A percentile compares a stretch with the other conserved stretches of the same genome.
These are phyloP conservation scores for Bifiguratus adelaidae DNA, from an alignment of 192 early-diverging fungal genomes.

Conservation along the genomic window DNA sequence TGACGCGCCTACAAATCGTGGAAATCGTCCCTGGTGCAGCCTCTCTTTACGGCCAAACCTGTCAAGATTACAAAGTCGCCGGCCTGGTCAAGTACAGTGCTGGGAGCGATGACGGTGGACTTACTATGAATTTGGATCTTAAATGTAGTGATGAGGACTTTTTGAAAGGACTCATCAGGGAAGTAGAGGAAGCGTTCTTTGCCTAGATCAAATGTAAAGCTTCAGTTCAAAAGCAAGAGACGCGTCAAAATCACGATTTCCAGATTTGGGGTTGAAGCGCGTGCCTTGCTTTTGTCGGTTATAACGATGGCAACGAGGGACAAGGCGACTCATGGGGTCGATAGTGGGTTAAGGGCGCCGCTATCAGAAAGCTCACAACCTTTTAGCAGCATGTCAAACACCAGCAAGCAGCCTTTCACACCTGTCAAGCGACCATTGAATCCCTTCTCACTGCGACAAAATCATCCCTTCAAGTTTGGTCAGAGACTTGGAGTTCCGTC, in stretches of 20 bases:
- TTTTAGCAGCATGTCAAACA: too few species aligned
- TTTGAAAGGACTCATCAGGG: slow-evolving; percentile 26
- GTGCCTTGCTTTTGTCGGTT: background rate
- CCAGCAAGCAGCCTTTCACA: too few species aligned
- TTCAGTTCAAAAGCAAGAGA: background rate
- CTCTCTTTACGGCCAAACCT: slow-evolving; percentile 44
- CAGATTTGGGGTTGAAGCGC: background rate
- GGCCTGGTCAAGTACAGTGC: slow-evolving; percentile 35
- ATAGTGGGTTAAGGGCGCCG: background rate
- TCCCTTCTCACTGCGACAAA: too few species aligned
- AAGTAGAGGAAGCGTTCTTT: slow-evolving; percentile 8
- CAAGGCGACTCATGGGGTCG: background rate
- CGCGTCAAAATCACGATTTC: too few species aligned
- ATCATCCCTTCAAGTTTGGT: too few species aligned
- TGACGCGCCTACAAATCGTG: slow-evolving; percentile 40
- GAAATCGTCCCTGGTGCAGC: slow-evolving; percentile 44
- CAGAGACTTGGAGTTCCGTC: too few species aligned
- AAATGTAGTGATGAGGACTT: slow-evolving; percentile 46
- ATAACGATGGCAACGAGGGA: background rate
- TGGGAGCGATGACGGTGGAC: slow-evolving; percentile 9
- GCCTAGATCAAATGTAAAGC: background rate
- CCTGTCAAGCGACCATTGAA: too few species aligned
- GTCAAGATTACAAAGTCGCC: slow-evolving; percentile 40
- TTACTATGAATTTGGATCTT: slow-evolving; percentile 33
- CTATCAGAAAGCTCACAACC: background rate